phyloP scores from a whole-genome alignment of 768 basidiomycete species.

The Lentinus tigrinus region DNA sequence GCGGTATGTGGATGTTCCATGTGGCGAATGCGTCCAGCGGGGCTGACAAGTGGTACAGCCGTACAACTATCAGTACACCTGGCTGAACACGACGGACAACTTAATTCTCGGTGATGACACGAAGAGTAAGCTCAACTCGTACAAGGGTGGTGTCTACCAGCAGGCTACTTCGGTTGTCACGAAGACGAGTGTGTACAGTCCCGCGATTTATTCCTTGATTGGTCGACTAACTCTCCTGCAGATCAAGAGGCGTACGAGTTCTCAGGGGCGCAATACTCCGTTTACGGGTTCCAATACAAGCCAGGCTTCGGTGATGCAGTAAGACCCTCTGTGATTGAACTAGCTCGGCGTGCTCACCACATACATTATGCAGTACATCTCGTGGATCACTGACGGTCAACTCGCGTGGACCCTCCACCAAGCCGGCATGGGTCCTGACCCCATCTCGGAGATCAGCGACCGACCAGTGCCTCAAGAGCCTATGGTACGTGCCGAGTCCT shows the following conservation, averaged over 20 bases:
- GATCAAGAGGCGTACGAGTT: slow-evolving; percentile 72
- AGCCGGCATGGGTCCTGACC: slow-evolving; percentile 57
- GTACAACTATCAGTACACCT: slow-evolving; percentile 70
- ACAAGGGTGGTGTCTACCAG: slow-evolving; percentile 76
- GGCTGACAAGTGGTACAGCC: slow-evolving; percentile 43
- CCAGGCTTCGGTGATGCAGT: slow-evolving; percentile 66
- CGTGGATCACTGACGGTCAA: slow-evolving; percentile 68
- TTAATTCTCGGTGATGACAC: slow-evolving; percentile 52
- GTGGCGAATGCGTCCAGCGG: background rate
- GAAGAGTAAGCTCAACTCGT: slow-evolving; percentile 56
- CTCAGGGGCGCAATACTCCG: slow-evolving; percentile 52
- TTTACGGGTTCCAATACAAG: slow-evolving; percentile 82
- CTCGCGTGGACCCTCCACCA: slow-evolving; percentile 70
- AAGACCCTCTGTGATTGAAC: slow-evolving; percentile 54
- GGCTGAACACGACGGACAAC: slow-evolving; percentile 64
- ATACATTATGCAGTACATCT: slow-evolving; percentile 63
- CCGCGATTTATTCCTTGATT: slow-evolving; percentile 41
- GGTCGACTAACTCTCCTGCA: slow-evolving; percentile 23
- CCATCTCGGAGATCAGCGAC: slow-evolving; percentile 56
- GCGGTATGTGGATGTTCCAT: slow-evolving; percentile 46
- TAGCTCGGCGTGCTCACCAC: background rate
- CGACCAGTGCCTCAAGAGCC: slow-evolving; percentile 82
- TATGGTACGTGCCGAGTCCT: slow-evolving; percentile 52
- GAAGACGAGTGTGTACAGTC: slow-evolving; percentile 50
- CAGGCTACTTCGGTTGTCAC: slow-evolving; percentile 52